Percentiles rank a stretch among this genome's conserved stretches.
Evolutionary conservation across 2,329 filamentous ascomycete genomes (phyloP).

Genomic region (Stemphylium vesicarium): DNA sequence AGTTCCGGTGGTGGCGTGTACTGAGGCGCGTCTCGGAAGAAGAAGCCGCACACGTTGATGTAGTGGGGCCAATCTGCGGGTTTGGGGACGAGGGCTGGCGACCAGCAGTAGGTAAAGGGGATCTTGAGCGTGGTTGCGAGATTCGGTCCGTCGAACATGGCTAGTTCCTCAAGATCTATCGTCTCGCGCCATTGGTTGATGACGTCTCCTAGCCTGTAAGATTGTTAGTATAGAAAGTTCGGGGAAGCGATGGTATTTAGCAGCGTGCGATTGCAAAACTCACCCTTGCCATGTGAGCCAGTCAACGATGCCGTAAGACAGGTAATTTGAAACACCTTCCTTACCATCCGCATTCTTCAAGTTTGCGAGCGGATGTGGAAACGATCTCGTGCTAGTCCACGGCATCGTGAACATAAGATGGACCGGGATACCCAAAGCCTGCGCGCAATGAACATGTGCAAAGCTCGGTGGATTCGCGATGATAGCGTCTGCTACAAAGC

Average conservation of each 20-base stretch:
- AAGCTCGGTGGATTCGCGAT: conserved; percentile 81
- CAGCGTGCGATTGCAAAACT: neutral
- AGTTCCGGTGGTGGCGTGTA: conserved; percentile 52
- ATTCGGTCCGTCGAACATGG: conserved; percentile 46
- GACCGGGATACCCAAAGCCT: conserved; percentile 73
- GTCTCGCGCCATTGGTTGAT: conserved; percentile 53
- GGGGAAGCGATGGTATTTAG: neutral
- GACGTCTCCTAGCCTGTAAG: conserved; percentile 50
- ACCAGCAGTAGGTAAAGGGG: conserved; percentile 56
- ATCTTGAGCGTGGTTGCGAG: conserved; percentile 47
- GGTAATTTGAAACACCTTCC: conserved; percentile 48
- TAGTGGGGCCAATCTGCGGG: conserved; percentile 21
- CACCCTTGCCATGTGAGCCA: conserved; percentile 57
- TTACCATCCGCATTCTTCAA: conserved; percentile 45
- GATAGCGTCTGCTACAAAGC: conserved; percentile 81
- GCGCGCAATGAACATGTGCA: conserved; percentile 74
- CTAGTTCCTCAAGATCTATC: conserved; percentile 51
- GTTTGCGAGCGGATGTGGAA: conserved; percentile 60
- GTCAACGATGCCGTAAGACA: conserved; percentile 57
- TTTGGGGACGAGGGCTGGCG: conserved; percentile 41
- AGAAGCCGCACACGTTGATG: conserved; percentile 53
- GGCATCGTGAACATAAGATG: conserved; percentile 76
- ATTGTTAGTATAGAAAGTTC: neutral
- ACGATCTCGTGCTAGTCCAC: conserved; percentile 54
- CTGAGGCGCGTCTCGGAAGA: conserved; percentile 49